These are phyloP conservation scores for Hibiscus trionum DNA, from an alignment of 345 rosid genomes.

Conservation along the genomic window DNA sequence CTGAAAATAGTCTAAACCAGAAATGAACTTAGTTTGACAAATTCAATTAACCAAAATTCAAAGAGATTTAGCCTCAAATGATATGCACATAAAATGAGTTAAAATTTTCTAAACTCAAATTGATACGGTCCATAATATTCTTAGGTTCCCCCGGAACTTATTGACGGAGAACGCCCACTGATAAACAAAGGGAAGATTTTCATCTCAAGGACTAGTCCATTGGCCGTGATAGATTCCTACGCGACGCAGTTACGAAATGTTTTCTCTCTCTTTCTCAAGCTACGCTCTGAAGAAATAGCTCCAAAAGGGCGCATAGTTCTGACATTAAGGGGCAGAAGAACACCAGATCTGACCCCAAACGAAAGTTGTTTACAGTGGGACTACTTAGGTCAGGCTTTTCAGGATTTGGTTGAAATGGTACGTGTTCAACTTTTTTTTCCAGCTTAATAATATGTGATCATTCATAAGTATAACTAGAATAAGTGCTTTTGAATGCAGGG, in stretches of 20 bases:
- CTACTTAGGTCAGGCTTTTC: slow-evolving; percentile 38
- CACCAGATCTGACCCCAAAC: slow-evolving; percentile 27
- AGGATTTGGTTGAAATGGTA: slow-evolving; percentile 27
- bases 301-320: slow-evolving; percentile 34
- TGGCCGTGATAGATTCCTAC: slow-evolving; percentile 24
- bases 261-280: slow-evolving; percentile 30
- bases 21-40: too few species aligned
- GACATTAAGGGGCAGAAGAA: slow-evolving; percentile 26
- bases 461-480: neutral
- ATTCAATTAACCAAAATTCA: too few species aligned
- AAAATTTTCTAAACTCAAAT: too few species aligned
- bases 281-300: slow-evolving; percentile 26
- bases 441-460: neutral
- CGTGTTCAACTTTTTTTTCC: neutral
- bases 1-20: too few species aligned
- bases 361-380: slow-evolving; percentile 43
- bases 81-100: too few species aligned
- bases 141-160: slow-evolving; percentile 41
- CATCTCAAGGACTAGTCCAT: slow-evolving; percentile 35
- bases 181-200: slow-evolving; percentile 36
- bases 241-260: slow-evolving; percentile 33
- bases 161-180: slow-evolving; percentile 5
- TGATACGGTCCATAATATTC: too few species aligned
- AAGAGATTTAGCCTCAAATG: too few species aligned
- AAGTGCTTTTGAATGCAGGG: slow-evolving; percentile 17